Percentiles rank a stretch among this genome's conserved stretches.
Evolutionary conservation across 148 eudicot genomes (phyloP).

Genomic region (Rhododendron molle): DNA sequence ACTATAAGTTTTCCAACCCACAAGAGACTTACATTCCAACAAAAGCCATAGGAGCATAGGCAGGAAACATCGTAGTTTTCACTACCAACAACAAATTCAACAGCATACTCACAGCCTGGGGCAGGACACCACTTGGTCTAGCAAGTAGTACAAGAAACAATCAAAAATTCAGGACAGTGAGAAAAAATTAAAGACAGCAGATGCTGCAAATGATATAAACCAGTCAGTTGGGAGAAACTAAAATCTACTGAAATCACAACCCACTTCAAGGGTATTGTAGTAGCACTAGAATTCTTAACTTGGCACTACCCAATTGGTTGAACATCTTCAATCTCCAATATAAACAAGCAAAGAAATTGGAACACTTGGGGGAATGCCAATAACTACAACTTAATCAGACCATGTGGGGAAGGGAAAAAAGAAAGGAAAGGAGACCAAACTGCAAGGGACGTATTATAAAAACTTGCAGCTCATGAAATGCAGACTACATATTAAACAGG

Average conservation of each 20-base stretch:
- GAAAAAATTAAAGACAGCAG: not conserved
- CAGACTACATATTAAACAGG: not conserved
- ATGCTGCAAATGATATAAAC: not conserved
- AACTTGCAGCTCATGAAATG: not conserved
- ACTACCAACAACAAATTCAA: conserved; percentile 48
- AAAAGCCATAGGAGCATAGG: conserved; percentile 50
- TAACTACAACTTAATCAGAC: not conserved
- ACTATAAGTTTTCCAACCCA: not conserved
- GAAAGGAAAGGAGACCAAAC: not conserved
- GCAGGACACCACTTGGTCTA: conserved; percentile 77
- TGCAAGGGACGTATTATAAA: not conserved
- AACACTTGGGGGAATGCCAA: not conserved
- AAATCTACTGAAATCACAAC: not conserved
- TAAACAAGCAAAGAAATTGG: not conserved
- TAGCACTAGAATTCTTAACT: not conserved
- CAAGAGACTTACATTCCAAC: conserved; percentile 53
- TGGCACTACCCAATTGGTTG: not conserved
- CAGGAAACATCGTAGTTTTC: conserved; percentile 55
- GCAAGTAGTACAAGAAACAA: not conserved
- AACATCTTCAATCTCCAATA: not conserved
- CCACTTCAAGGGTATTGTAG: not conserved
- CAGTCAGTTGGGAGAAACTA: not conserved
- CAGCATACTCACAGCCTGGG: conserved; percentile 61
- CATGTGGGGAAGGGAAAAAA: too few species aligned
- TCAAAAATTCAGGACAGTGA: not conserved